A percentile compares a stretch with the other conserved stretches of the same genome.
These are phyloP conservation scores for Knoxdaviesia proteae DNA, from an alignment of 2,329 filamentous ascomycete species.

Conservation along the genomic window DNA sequence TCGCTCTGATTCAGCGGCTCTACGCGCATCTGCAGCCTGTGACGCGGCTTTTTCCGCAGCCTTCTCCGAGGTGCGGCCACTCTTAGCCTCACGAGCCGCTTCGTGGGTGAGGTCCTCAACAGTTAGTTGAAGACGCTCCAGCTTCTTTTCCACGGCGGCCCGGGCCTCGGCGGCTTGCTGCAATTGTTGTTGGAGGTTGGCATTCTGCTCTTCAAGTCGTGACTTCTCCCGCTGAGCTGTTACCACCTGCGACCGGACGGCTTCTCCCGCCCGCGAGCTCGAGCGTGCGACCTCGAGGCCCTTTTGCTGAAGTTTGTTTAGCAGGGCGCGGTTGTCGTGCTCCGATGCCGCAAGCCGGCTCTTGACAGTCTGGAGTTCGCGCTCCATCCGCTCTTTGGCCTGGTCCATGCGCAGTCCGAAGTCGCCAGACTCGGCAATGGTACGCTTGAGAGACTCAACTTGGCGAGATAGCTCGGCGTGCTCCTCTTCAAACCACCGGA, in stretches of 20 bases:
- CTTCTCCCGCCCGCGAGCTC: slow-evolving; percentile 67
- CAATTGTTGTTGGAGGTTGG: slow-evolving; percentile 62
- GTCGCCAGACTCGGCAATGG: slow-evolving; percentile 73
- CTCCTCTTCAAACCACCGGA: slow-evolving; percentile 64
- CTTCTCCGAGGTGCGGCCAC: slow-evolving; percentile 77
- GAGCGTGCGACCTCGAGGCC: slow-evolving; percentile 88
- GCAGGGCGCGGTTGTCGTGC: slow-evolving; percentile 83
- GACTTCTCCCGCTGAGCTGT: slow-evolving; percentile 67
- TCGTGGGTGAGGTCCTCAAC: slow-evolving; percentile 89
- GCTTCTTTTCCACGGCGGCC: slow-evolving; percentile 75
- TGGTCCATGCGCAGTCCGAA: slow-evolving; percentile 84
- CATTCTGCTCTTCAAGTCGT: slow-evolving; percentile 64
- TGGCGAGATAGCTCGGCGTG: slow-evolving; percentile 55
- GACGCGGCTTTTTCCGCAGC: slow-evolving; percentile 57
- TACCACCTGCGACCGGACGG: slow-evolving; percentile 54
- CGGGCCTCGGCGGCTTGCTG: slow-evolving; percentile 69
- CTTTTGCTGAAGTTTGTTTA: slow-evolving; percentile 96
- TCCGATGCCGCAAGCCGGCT: slow-evolving; percentile 79
- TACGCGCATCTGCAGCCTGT: slow-evolving; percentile 74
- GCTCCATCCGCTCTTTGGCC: slow-evolving; percentile 78
- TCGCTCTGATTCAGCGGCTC: slow-evolving; percentile 74
- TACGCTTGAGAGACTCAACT: slow-evolving; percentile 67
- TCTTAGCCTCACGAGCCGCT: slow-evolving; percentile 73
- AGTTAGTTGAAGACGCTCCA: slow-evolving; percentile 74
- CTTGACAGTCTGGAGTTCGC: slow-evolving; percentile 78